phyloP scores from a whole-genome alignment of 345 rosid species.

The Physaria fendleri region DNA sequence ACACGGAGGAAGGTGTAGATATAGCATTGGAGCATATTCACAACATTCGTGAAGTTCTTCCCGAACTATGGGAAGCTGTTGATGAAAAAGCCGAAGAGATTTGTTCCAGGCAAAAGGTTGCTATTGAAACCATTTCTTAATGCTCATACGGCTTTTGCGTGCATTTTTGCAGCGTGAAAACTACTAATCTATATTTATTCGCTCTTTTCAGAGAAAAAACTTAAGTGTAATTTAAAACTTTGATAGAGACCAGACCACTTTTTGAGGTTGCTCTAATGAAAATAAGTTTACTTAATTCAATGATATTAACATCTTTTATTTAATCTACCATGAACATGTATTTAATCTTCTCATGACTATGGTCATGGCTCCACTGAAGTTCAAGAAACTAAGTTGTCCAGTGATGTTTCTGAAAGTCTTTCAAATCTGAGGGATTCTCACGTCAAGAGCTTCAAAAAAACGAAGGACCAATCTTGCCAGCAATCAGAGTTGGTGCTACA shows the following conservation, averaged over 20 bases:
- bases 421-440: slow-evolving; percentile 90
- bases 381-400: slow-evolving; percentile 86
- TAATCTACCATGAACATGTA: too few relatives aligned
- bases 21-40: slow-evolving; percentile 84
- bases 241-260: background rate
- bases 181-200: background rate
- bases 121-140: slow-evolving; percentile 52
- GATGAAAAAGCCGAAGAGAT: slow-evolving; percentile 44
- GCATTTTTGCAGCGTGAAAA: too few relatives aligned
- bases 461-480: slow-evolving; percentile 60
- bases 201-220: background rate
- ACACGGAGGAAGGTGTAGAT: slow-evolving; percentile 56
- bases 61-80: slow-evolving; percentile 71
- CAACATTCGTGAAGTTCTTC: slow-evolving; percentile 80
- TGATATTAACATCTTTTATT: background rate
- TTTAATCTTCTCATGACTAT: too few relatives aligned
- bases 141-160: too few relatives aligned
- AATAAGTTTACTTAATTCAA: background rate
- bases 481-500: slow-evolving; percentile 69
- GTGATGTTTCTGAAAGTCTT: slow-evolving; percentile 69
- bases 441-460: slow-evolving; percentile 89
- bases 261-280: background rate
- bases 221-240: slow-evolving; percentile 12
- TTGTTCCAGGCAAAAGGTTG: slow-evolving; percentile 36
- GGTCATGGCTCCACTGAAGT: slow-evolving; percentile 57